Conservation (phyloP, 352 stramenopile genomes). For the Phytophthora constricta region DNA sequence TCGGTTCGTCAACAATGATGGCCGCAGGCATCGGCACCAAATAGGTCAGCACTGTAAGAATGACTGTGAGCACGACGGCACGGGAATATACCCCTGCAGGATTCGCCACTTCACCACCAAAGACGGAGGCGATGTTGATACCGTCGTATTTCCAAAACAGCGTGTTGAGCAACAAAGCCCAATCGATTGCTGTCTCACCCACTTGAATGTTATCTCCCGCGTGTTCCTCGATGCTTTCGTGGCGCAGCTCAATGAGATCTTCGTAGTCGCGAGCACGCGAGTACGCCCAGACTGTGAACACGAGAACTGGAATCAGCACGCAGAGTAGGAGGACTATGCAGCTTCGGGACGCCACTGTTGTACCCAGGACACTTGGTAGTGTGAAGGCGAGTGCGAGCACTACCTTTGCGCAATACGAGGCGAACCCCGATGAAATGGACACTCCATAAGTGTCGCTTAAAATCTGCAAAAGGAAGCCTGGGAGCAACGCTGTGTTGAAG, state of each 20-base stretch:
- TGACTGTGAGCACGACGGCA: constrained; percentile 20
- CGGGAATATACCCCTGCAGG: constrained; percentile 66
- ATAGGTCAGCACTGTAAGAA: constrained; percentile 22
- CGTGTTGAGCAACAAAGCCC: constrained; percentile 89
- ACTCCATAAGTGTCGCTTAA: constrained; percentile 41
- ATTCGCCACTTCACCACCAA: constrained; percentile 84
- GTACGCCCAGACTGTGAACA: constrained; percentile 56
- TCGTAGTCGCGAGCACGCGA: constrained; percentile 60
- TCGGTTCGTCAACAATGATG: constrained; percentile 59
- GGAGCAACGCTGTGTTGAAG: constrained; percentile 65
- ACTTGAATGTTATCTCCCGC: constrained; percentile 62
- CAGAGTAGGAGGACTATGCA: constrained; percentile 31
- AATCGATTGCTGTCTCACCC: constrained; percentile 47
- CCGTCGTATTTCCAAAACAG: constrained; percentile 94
- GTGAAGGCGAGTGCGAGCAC: constrained; percentile 34
- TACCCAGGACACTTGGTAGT: constrained; percentile 44
- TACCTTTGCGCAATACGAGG: constrained; percentile 42
- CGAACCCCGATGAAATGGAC: constrained; percentile 23
- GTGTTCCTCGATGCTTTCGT: constrained; percentile 28
- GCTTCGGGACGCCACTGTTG: constrained; percentile 26
- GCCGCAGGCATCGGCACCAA: constrained; percentile 74
- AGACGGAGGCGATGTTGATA: constrained; percentile 84
- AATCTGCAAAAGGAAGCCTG: constrained; percentile 44
- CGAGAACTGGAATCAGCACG: constrained; percentile 83
- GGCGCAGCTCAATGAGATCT: constrained; percentile 91